These are phyloP conservation scores for Aristolochia californica DNA, from an alignment of 164 flowering plant species.

Conservation along the genomic window DNA sequence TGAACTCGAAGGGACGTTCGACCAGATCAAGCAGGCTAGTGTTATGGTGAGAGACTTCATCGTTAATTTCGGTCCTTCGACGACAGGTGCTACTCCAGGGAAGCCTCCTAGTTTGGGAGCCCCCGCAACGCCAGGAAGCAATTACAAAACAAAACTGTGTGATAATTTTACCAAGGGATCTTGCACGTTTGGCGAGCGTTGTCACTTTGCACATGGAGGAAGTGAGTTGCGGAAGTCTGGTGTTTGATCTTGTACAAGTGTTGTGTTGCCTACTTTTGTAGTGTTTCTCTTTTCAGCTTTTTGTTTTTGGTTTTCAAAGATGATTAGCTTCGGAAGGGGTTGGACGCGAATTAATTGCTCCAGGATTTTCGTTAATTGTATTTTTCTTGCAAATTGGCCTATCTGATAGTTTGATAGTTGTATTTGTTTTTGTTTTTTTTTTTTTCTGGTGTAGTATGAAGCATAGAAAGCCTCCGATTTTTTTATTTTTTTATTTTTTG, in stretches of 20 bases:
- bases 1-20: constrained; percentile 86
- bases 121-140: constrained; percentile 19
- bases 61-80: constrained; percentile 24
- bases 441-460: too few species aligned
- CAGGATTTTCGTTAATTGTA: too few species aligned
- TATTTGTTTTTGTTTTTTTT: too few species aligned
- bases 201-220: constrained; percentile 83
- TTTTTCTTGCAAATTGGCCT: too few species aligned
- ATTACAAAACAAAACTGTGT: constrained; percentile 65
- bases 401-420: too few species aligned
- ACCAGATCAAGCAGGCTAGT: constrained; percentile 84
- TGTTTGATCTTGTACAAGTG: constrained; percentile 9
- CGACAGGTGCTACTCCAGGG: constrained; percentile 9
- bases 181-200: constrained; percentile 71
- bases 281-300: background rate
- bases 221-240: constrained; percentile 45
- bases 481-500: too few species aligned
- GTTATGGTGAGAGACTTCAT: constrained; percentile 76
- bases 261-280: background rate
- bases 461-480: too few species aligned
- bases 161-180: constrained; percentile 66
- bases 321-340: too few species aligned
- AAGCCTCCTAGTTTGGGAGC: constrained; percentile 12
- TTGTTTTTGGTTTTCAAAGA: background rate
- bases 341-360: too few species aligned